phyloP scores from a whole-genome alignment of 768 basidiomycete genomes.

The Phanerochaete carnosa region DNA sequence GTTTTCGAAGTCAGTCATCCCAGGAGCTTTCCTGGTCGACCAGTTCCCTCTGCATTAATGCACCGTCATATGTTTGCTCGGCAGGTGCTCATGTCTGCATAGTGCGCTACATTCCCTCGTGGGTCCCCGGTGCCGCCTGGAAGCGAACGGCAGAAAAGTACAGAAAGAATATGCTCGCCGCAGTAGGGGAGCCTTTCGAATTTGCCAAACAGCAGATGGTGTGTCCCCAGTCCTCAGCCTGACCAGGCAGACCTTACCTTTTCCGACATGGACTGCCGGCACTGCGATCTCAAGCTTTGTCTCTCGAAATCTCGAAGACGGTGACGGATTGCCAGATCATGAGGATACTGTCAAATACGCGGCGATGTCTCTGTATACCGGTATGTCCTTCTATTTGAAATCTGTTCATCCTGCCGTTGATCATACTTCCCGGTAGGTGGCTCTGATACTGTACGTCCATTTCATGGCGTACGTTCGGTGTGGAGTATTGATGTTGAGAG shows the following conservation, averaged over 20 bases:
- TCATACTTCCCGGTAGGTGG: background rate
- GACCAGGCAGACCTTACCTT: background rate
- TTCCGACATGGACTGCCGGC: conserved; percentile 12
- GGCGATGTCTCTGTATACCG: conserved; percentile 12
- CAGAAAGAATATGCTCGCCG: conserved; percentile 15
- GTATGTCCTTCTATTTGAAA: background rate
- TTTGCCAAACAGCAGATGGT: conserved; percentile 33
- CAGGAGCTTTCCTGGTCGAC: conserved; percentile 35
- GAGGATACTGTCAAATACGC: conserved; percentile 9
- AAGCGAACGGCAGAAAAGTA: conserved; percentile 29
- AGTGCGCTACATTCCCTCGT: conserved; percentile 15
- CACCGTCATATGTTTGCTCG: background rate
- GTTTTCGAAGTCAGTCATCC: conserved; percentile 17
- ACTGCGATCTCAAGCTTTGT: conserved; percentile 19
- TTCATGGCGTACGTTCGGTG: background rate
- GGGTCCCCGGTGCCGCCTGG: conserved; percentile 33
- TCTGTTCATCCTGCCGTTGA: background rate
- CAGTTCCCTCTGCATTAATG: conserved; percentile 29
- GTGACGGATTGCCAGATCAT: background rate
- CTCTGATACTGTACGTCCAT: background rate
- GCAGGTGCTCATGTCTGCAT: background rate
- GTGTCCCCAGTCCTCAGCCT: background rate
- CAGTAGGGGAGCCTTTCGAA: conserved; percentile 25
- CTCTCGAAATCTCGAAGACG: conserved; percentile 15
- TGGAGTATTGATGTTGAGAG: background rate